These are phyloP conservation scores for Xylaria grammica DNA, from an alignment of 495 filamentous ascomycete species.

Conservation along the genomic window DNA sequence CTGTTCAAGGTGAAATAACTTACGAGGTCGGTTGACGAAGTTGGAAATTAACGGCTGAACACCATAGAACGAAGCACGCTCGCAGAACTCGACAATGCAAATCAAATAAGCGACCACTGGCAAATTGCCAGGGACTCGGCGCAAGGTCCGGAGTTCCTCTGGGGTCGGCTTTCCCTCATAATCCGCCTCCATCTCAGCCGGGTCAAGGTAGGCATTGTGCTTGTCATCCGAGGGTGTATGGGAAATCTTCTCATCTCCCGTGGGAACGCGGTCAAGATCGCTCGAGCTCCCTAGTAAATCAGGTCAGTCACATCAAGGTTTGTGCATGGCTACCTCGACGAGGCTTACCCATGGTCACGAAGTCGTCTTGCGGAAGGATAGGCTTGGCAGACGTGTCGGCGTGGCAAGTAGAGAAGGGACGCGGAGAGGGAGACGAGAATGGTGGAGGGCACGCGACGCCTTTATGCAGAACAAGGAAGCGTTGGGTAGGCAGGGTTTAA, in stretches of 20 bases:
- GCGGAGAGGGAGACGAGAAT: neutral
- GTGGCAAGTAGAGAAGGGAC: conserved; percentile 2
- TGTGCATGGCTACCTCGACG: neutral
- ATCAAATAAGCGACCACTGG: conserved; percentile 60
- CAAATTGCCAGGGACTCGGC: conserved; percentile 60
- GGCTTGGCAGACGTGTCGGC: conserved; percentile 17
- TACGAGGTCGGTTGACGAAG: conserved; percentile 58
- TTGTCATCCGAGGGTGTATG: conserved; percentile 32
- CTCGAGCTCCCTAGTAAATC: conserved; percentile 14
- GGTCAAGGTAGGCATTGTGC: conserved; percentile 36
- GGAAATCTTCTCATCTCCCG: conserved; percentile 33
- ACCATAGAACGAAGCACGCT: conserved; percentile 66
- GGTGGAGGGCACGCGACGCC: conserved; percentile 5
- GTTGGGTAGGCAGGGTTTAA: neutral
- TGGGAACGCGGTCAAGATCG: conserved; percentile 21
- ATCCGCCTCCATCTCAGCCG: conserved; percentile 41
- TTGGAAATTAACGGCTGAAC: conserved; percentile 62
- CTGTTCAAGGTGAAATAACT: neutral
- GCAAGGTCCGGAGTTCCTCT: conserved; percentile 59
- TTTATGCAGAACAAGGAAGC: conserved; percentile 19
- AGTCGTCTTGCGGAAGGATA: conserved; percentile 12
- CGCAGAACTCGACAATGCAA: conserved; percentile 65
- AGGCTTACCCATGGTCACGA: conserved; percentile 16
- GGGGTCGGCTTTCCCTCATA: conserved; percentile 61
- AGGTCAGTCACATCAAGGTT: neutral